phyloP scores from a whole-genome alignment of 169 alveolate genomes.

The Plasmodium billcollinsi region DNA sequence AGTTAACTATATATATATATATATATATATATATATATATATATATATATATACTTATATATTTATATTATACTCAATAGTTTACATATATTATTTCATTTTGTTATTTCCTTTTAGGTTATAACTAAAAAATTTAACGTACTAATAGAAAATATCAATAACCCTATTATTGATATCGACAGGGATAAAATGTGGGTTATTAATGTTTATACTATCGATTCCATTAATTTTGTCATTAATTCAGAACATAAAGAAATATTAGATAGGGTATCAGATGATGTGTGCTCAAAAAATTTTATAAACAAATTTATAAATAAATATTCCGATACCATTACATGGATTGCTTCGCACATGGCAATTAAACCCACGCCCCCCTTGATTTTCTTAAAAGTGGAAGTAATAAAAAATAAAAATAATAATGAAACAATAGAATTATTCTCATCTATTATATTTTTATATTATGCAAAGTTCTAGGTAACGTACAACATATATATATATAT shows the following conservation, averaged over 20 bases:
- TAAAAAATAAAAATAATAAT: neutral
- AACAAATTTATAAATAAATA: slow-evolving; percentile 20
- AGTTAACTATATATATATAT: neutral
- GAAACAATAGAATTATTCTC: too few relatives aligned
- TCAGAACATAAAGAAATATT: slow-evolving; percentile 30
- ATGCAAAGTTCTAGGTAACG: too few relatives aligned
- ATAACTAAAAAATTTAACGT: neutral
- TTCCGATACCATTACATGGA: slow-evolving; percentile 26
- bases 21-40: neutral
- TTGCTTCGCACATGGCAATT: slow-evolving; percentile 25
- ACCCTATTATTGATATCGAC: slow-evolving; percentile 24
- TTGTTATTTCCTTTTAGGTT: slow-evolving; percentile 1
- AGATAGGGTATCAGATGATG: slow-evolving; percentile 52
- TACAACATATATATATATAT: neutral
- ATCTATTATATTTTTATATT: too few relatives aligned
- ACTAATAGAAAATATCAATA: slow-evolving; percentile 23
- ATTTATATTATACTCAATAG: neutral
- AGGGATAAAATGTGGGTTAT: slow-evolving; percentile 45
- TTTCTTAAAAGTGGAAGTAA: slow-evolving; percentile 31
- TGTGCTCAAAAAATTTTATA: slow-evolving; percentile 57
- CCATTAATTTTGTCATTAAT: neutral
- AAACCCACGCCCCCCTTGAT: slow-evolving; percentile 27
- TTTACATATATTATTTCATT: neutral
- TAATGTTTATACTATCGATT: slow-evolving; percentile 17
- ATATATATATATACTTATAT: neutral